Conservation (phyloP, 2,329 filamentous ascomycete species). For the Aspergillus vadensis region DNA sequence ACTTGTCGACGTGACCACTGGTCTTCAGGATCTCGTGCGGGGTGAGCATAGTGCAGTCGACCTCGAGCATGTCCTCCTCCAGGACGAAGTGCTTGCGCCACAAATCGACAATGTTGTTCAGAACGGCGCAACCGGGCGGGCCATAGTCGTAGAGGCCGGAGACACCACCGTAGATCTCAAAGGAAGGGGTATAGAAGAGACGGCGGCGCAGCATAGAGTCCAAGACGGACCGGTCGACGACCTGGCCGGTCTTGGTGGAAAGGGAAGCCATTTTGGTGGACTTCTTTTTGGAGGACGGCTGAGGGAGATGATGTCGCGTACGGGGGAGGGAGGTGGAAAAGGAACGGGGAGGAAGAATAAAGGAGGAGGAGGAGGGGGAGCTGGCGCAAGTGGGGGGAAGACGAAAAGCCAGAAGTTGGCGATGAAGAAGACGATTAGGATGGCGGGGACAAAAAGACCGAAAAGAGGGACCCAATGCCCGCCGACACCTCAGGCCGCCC, state of each 20-base stretch:
- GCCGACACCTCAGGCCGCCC: neutral
- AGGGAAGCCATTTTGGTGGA: constrained; percentile 57
- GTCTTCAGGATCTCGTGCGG: constrained; percentile 94
- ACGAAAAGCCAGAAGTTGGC: constrained; percentile 1
- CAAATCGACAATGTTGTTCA: constrained; percentile 82
- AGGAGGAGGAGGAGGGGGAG: constrained; percentile 31
- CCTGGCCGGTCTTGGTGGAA: constrained; percentile 85
- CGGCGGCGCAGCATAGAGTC: constrained; percentile 85
- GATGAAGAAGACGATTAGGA: no score
- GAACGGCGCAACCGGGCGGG: constrained; percentile 80
- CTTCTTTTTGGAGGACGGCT: constrained; percentile 31
- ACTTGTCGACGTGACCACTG: constrained; percentile 94
- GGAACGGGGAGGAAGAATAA: constrained; percentile 37
- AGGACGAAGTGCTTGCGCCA: constrained; percentile 95
- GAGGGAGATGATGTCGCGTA: constrained; percentile 22
- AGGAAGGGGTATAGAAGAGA: constrained; percentile 92
- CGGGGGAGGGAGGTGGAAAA: constrained; percentile 37
- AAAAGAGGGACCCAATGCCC: neutral
- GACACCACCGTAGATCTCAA: constrained; percentile 92
- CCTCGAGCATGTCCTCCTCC: constrained; percentile 92
- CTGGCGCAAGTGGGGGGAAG: constrained; percentile 10
- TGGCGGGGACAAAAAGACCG: constrained; percentile 2
- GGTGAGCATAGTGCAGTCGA: constrained; percentile 92
- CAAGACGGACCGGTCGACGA: constrained; percentile 78
- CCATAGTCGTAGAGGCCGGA: constrained; percentile 92